Conservation (phyloP, 2,329 filamentous ascomycete species). For the Xylaria sp. region DNA sequence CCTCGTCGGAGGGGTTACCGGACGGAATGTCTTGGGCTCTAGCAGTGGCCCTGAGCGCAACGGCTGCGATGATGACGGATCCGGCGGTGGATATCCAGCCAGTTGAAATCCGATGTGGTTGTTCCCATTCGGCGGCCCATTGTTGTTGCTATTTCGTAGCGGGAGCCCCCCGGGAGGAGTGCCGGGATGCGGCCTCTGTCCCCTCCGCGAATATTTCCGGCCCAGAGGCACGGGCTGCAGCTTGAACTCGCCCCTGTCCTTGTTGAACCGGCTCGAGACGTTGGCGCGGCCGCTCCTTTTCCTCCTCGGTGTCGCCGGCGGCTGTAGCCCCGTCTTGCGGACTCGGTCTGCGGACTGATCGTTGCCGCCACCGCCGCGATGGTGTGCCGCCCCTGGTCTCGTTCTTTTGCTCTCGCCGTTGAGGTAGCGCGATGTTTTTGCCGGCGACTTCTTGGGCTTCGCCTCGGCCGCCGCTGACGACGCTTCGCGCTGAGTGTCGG, state of each 20-base stretch:
- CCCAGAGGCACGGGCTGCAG: slow-evolving; percentile 41
- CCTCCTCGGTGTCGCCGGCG: background rate
- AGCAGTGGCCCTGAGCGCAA: slow-evolving; percentile 17
- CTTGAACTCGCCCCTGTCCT: slow-evolving; percentile 35
- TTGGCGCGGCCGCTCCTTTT: slow-evolving; percentile 6
- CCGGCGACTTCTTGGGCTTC: background rate
- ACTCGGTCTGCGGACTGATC: background rate
- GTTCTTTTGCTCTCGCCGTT: slow-evolving; percentile 3
- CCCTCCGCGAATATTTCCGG: slow-evolving; percentile 12
- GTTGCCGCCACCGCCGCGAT: background rate
- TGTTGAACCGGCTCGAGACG: slow-evolving; percentile 29
- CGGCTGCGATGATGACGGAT: background rate
- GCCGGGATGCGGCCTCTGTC: background rate
- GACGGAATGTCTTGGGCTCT: slow-evolving; percentile 27
- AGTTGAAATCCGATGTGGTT: slow-evolving; percentile 41
- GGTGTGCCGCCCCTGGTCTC: background rate
- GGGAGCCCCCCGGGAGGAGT: background rate
- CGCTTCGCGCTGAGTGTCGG: background rate
- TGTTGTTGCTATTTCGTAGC: background rate
- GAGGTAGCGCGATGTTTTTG: background rate
- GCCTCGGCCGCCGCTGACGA: background rate
- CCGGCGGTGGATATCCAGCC: slow-evolving; percentile 16
- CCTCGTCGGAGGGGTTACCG: background rate
- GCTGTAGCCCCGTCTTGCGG: background rate
- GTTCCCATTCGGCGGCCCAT: background rate